Base-by-base conservation (phyloP, 208 protist genomes). In the Porcisia hertigi region DNA sequence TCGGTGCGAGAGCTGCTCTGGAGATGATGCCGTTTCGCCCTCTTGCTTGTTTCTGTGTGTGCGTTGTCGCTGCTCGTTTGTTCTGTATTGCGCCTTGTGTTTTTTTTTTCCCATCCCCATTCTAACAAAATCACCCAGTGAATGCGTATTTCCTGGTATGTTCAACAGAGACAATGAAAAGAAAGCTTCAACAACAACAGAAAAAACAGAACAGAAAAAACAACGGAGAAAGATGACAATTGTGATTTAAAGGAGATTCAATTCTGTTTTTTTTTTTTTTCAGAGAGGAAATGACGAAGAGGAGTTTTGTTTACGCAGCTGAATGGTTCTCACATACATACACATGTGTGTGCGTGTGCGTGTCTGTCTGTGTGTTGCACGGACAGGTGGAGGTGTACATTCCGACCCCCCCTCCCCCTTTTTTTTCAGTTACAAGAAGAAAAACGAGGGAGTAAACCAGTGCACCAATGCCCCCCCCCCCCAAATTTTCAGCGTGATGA, bases 61-160 rank as follows among this genome's bases (percentile, higher is more conserved):
- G 20, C 47, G n/a, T 16, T 45, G 41, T 72, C 34, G 58, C 69
- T 20, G 76, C 18, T 77, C 70, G 34, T 20, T 9, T 73, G 69
- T 62, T 75, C 66, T 73, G 76, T 64, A 57, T 78, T 79, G 69
- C 20, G 30, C 58, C 55, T 60, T 41, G 20, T 36, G 16, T 3
- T 69, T 79, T 57, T 76, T 69, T 43, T 73, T 66, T 43, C 25
- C 16, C n/a, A 60, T 47, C 47, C 34, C 39, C 7, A 16, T 60
- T 16, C 9, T 20, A 14, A 30, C 25, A 30, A 6, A 41, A 16
- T 7, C 47, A 6, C 45, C 18, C 45, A n/a, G 43, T n/a, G 65
- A 55, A 41, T n/a, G 25, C 20, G 12, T 71, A 23, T 71, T 14
- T 60, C 36, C 6, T 34, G 53, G 18, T 14, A 3, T 20, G 18